phyloP scores from a whole-genome alignment of 176 grass and related monocot species.

The Juncus inflexus region DNA sequence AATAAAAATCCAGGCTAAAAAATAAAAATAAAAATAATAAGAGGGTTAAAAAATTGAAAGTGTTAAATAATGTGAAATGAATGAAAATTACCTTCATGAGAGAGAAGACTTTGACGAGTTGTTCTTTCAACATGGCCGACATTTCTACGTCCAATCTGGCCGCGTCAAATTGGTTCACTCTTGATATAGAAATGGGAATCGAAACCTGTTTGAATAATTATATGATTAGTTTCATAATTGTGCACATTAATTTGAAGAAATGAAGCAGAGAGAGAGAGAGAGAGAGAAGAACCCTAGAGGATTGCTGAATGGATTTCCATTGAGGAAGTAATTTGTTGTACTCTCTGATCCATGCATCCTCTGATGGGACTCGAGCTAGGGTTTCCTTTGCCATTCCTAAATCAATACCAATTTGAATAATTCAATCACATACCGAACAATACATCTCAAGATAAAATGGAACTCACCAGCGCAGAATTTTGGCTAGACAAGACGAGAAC shows the following conservation, averaged over 20 bases:
- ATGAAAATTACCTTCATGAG: conserved; percentile 68
- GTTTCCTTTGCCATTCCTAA: conserved; percentile 15
- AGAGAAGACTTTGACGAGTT: conserved; percentile 89
- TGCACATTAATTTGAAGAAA: neutral
- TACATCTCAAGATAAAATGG: too few relatives aligned
- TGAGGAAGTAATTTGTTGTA: conserved; percentile 30
- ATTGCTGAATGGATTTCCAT: conserved; percentile 48
- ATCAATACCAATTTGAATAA: neutral
- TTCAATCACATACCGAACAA: too few relatives aligned
- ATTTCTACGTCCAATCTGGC: conserved; percentile 88
- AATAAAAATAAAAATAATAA: conserved; percentile 29
- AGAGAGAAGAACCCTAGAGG: conserved; percentile 35
- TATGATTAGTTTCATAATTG: conserved; percentile 6
- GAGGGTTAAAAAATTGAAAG: conserved; percentile 23
- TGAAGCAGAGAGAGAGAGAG: neutral
- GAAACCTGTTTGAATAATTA: conserved; percentile 38
- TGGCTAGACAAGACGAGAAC: too few relatives aligned
- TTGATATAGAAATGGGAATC: conserved; percentile 71
- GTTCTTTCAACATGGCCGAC: conserved; percentile 98
- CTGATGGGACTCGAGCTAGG: conserved; percentile 15
- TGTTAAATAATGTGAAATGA: neutral
- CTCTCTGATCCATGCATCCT: conserved; percentile 45
- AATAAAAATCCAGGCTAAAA: conserved; percentile 90
- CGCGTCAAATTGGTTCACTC: conserved; percentile 95
- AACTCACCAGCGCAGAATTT: too few relatives aligned